A percentile compares a stretch with the other conserved stretches of the same genome.
phyloP scores from a whole-genome alignment of 208 protist species.

The Naegleria gruberi region DNA sequence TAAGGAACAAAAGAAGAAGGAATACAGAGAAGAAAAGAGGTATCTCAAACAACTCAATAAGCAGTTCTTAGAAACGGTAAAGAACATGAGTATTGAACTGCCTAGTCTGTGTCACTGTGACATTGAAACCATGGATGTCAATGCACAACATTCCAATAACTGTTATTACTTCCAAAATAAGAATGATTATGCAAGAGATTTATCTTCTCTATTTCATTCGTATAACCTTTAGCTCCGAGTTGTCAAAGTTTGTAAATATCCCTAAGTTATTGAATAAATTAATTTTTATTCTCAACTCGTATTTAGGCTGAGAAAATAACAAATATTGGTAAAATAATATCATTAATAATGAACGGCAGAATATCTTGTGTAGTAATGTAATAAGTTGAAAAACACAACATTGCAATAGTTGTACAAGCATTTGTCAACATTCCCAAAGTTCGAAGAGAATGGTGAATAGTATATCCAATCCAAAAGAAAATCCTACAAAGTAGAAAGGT shows the following conservation, averaged over 20 bases:
- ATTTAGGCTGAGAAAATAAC: neutral
- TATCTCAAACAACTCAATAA: neutral
- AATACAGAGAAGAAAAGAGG: neutral
- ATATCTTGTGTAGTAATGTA: neutral
- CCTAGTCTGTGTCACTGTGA: neutral
- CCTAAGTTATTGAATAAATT: neutral
- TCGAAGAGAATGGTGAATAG: neutral
- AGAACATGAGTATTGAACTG: neutral
- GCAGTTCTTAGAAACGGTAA: neutral
- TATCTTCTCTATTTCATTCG: neutral
- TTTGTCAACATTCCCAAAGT: neutral
- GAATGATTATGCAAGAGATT: neutral
- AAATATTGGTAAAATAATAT: neutral
- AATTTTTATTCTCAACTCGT: too few species aligned
- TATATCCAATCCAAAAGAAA: neutral
- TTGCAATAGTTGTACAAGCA: neutral
- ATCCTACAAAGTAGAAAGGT: neutral
- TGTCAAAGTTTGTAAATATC: too few species aligned
- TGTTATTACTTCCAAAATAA: slow-evolving; percentile 1
- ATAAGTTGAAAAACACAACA: neutral
- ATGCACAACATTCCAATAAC: neutral
- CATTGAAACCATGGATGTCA: neutral
- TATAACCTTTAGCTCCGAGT: neutral
- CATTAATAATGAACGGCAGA: neutral
- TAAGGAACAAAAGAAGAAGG: neutral